Conservation (phyloP, 73 alveolate genomes). For the Chromera velia region DNA sequence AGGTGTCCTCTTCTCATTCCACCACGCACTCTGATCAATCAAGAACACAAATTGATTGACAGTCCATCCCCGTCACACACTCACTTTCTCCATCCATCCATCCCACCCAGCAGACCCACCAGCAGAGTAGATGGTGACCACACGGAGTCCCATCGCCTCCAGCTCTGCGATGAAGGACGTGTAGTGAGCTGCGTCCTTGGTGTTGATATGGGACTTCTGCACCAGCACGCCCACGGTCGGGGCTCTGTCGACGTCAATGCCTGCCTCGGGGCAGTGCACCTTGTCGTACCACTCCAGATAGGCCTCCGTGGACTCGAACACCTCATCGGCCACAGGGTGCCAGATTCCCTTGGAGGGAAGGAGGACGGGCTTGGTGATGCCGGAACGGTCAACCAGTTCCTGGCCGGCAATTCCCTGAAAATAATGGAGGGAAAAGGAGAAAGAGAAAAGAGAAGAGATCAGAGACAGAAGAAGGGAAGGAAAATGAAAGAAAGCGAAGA, state of each 20-base stretch:
- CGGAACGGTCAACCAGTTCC: slow-evolving; percentile 33
- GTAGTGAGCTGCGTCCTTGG: slow-evolving; percentile 42
- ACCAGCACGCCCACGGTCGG: slow-evolving; percentile 8
- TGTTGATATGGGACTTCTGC: slow-evolving; percentile 45
- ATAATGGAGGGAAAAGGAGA: slow-evolving; percentile 33
- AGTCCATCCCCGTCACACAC: no score
- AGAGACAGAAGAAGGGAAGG: no score
- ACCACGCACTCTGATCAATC: no score
- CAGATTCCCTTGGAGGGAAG: slow-evolving; percentile 44
- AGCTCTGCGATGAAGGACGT: slow-evolving; percentile 31
- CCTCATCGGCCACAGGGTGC: slow-evolving; percentile 41
- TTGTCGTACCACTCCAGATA: slow-evolving; percentile 5
- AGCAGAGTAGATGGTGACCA: slow-evolving; percentile 42
- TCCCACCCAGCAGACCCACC: slow-evolving; percentile 10
- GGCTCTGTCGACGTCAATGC: slow-evolving; percentile 16
- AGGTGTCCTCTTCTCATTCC: no score
- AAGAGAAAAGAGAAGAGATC: no score
- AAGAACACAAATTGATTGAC: no score
- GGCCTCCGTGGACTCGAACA: slow-evolving; percentile 28
- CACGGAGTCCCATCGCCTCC: slow-evolving; percentile 36
- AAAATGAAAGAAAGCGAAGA: no score
- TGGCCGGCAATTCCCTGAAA: slow-evolving; percentile 32
- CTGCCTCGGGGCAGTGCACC: slow-evolving; percentile 45
- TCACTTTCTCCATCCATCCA: neutral
- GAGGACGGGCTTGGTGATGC: slow-evolving; percentile 33